Evolutionary conservation across 2,329 filamentous ascomycete species (phyloP), one percentile per base, ranked within the genome.

Genomic region (Fusarium nematophilum): DNA sequence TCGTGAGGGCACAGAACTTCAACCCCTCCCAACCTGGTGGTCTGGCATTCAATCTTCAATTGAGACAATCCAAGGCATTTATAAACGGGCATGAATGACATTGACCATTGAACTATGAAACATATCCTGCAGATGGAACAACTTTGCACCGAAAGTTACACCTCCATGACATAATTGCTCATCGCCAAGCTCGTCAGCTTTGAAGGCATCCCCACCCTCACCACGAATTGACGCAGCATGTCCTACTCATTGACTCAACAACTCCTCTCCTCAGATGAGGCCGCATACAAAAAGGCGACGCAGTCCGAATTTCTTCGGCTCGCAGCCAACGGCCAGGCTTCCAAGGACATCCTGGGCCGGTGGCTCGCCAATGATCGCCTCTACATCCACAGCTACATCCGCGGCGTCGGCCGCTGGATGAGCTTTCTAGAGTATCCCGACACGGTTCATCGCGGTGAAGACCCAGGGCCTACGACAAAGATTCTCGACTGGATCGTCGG

Each of bases 301-400:
- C 86, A 88, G 56, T 83, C 87, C 48, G 80, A 85, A 0, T 92
- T 92, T 74, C 84, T 92, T 45, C 79, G 78, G 9, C 81, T 85
- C 40, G 89, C 89, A 6, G 88, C 88, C 11, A 78, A 81, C 50
- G 89, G 90, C 17, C 83, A 81, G 0, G 76, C 90, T 14, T 76
- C 83, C 14, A 85, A 85, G 42, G 68, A 78, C 0, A 75, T 79
- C 1, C 77, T 92, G 9, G 82, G 83, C 15, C 80, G 82, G 71
- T 92, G 90, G 90, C 84, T 92, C 36, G 84, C 86, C 10, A 89
- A 91, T 72, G 89, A 92, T 73, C 80, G 86, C 8, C 83, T 92
- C 55, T 90, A 91, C 74, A 86, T 89, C 27, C 87, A 90, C 61
- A 84, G 85, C 44, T 90, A 91, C 73, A 83, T 91, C 64, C 81